These are phyloP conservation scores for Auricularia sp. DNA, from an alignment of 768 basidiomycete genomes.

Conservation along the genomic window DNA sequence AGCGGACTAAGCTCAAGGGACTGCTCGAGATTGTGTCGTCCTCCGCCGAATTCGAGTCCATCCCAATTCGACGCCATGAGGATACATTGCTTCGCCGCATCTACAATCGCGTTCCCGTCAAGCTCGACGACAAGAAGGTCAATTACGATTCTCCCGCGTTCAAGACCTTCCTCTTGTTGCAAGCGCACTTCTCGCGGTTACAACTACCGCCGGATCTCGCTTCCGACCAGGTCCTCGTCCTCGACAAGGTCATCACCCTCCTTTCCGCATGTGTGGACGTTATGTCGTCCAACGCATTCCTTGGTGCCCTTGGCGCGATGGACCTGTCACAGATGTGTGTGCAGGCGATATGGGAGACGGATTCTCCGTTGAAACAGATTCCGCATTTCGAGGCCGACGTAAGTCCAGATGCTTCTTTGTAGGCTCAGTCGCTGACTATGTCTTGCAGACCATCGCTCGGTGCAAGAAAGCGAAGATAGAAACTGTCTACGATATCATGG, in stretches of 20 bases:
- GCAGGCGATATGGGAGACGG: conserved; percentile 95
- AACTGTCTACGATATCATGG: conserved; percentile 96
- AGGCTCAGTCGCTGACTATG: neutral
- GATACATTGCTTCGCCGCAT: conserved; percentile 74
- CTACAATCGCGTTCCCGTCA: conserved; percentile 95
- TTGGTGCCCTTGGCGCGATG: conserved; percentile 93
- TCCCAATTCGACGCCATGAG: conserved; percentile 94
- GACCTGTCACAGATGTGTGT: conserved; percentile 98
- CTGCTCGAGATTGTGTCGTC: conserved; percentile 94
- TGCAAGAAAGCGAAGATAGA: conserved; percentile 77
- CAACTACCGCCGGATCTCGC: conserved; percentile 88
- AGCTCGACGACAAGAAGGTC: conserved; percentile 52
- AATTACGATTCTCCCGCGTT: conserved; percentile 95
- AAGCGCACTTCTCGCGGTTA: conserved; percentile 93
- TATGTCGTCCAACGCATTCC: conserved; percentile 93
- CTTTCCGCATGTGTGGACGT: conserved; percentile 95
- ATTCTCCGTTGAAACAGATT: conserved; percentile 90
- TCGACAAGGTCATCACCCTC: conserved; percentile 84
- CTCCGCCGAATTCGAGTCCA: conserved; percentile 89
- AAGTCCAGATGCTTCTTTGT: conserved; percentile 12
- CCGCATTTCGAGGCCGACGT: conserved; percentile 93
- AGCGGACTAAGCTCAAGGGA: conserved; percentile 94
- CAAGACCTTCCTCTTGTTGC: conserved; percentile 94
- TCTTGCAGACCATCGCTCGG: conserved; percentile 58
- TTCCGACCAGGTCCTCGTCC: conserved; percentile 78